A percentile compares a stretch with the other conserved stretches of the same genome.
Conservation (phyloP, 2,329 filamentous ascomycete genomes). For the Cladorrhinum sp. region DNA sequence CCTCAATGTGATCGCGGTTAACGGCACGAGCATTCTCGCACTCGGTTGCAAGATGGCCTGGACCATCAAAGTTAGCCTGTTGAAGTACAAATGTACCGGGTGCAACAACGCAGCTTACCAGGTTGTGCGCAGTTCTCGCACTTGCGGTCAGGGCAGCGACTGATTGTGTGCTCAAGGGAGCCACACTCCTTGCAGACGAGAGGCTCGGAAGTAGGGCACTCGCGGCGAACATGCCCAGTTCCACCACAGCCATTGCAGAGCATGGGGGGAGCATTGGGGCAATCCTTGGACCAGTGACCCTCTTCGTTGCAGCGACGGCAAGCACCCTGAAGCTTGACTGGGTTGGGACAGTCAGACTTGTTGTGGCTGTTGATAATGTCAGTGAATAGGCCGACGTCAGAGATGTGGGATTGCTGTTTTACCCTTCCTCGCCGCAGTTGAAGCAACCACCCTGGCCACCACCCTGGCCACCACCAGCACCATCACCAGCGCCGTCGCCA, state of each 20-base stretch:
- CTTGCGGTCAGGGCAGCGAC: constrained; percentile 36
- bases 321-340: constrained; percentile 38
- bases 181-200: constrained; percentile 60
- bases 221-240: constrained; percentile 49
- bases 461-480: constrained; percentile 32
- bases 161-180: not conserved
- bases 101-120: constrained; percentile 47
- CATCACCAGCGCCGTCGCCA: constrained; percentile 7
- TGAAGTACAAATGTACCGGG: not conserved
- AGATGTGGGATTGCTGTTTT: constrained; percentile 27
- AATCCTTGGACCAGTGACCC: constrained; percentile 59
- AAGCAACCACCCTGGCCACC: constrained; percentile 43
- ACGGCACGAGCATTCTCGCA: constrained; percentile 61
- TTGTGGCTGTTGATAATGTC: constrained; percentile 47
- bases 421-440: constrained; percentile 58
- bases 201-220: constrained; percentile 46
- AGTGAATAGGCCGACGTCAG: constrained; percentile 13
- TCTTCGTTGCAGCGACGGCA: constrained; percentile 48
- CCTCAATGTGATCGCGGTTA: constrained; percentile 49
- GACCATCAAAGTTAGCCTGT: not conserved
- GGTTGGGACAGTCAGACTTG: constrained; percentile 61
- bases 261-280: constrained; percentile 45
- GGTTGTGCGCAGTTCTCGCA: constrained; percentile 60
- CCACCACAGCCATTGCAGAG: constrained; percentile 44
- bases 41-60: constrained; percentile 53